These are phyloP conservation scores for Pterulicium gracile DNA, from an alignment of 1,284 basidiomycete genomes.

Conservation along the genomic window DNA sequence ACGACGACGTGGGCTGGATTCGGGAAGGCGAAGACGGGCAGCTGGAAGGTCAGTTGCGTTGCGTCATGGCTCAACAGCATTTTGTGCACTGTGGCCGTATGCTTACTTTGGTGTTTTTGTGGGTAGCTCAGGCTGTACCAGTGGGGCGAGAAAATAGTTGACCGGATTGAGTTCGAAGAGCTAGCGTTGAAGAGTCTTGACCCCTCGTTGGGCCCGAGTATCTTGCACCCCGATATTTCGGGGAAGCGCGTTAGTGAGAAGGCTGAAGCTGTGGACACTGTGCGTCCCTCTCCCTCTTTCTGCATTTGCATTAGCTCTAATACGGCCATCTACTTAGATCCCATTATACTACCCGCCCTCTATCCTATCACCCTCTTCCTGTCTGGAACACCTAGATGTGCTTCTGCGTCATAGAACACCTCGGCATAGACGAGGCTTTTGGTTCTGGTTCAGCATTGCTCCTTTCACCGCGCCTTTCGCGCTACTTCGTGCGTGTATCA, in stretches of 20 bases:
- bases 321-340: constrained; percentile 34
- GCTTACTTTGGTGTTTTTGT: neutral
- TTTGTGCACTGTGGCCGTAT: neutral
- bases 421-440: constrained; percentile 53
- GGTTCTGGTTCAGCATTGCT: constrained; percentile 47
- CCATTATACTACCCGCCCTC: constrained; percentile 60
- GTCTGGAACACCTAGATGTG: constrained; percentile 40
- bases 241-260: constrained; percentile 13
- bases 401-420: constrained; percentile 47
- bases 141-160: constrained; percentile 53
- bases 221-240: constrained; percentile 15
- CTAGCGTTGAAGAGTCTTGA: constrained; percentile 59
- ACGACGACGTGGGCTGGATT: constrained; percentile 48
- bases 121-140: constrained; percentile 44
- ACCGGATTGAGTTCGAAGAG: constrained; percentile 70
- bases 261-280: constrained; percentile 8
- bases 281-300: constrained; percentile 5
- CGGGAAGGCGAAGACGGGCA: constrained; percentile 48
- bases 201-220: constrained; percentile 48
- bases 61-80: neutral
- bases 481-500: constrained; percentile 50
- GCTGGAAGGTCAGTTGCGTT: constrained; percentile 48
- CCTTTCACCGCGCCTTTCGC: constrained; percentile 66
- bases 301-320: neutral
- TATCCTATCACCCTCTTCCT: constrained; percentile 27